These are phyloP conservation scores for Coemansia sp. DNA, from an alignment of 192 early-diverging fungal species.

Conservation along the genomic window DNA sequence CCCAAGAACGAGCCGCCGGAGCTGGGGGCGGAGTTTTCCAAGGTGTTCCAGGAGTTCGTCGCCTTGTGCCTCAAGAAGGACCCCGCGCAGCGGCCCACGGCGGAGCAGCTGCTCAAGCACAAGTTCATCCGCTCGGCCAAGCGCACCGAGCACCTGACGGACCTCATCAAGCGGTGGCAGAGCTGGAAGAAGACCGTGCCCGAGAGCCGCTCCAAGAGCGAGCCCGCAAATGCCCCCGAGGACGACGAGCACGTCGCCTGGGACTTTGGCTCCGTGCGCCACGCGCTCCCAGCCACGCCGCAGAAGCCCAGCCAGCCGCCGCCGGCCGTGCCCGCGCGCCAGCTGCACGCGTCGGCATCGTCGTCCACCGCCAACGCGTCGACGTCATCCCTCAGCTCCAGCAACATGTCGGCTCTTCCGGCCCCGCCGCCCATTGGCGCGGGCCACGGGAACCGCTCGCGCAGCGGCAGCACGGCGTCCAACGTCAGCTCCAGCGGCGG, in stretches of 20 bases:
- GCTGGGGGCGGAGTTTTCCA: slow-evolving; percentile 75
- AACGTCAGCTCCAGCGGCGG: slow-evolving; percentile 33
- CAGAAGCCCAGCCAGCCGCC: slow-evolving; percentile 16
- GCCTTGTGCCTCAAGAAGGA: slow-evolving; percentile 84
- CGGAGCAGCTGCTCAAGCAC: slow-evolving; percentile 86
- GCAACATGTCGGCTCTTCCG: slow-evolving; percentile 46
- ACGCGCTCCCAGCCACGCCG: slow-evolving; percentile 40
- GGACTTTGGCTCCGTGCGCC: slow-evolving; percentile 51
- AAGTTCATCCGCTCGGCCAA: slow-evolving; percentile 82
- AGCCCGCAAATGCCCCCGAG: slow-evolving; percentile 10
- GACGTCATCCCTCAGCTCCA: slow-evolving; percentile 13
- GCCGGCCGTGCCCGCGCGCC: background rate
- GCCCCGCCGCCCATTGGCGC: slow-evolving; percentile 47
- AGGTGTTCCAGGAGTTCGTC: slow-evolving; percentile 90
- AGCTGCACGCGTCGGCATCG: slow-evolving; percentile 20
- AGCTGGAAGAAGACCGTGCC: slow-evolving; percentile 66
- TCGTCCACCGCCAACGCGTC: slow-evolving; percentile 6
- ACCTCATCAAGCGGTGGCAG: slow-evolving; percentile 83
- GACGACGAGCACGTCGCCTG: slow-evolving; percentile 43
- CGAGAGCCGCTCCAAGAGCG: slow-evolving; percentile 39
- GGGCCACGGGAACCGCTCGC: slow-evolving; percentile 45
- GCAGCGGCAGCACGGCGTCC: slow-evolving; percentile 54
- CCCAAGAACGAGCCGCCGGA: slow-evolving; percentile 83
- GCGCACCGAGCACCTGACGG: slow-evolving; percentile 81
- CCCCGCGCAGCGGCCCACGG: slow-evolving; percentile 80